Evolutionary conservation across 129 eudicot species (phyloP).

Genomic region (Calendula officinalis): DNA sequence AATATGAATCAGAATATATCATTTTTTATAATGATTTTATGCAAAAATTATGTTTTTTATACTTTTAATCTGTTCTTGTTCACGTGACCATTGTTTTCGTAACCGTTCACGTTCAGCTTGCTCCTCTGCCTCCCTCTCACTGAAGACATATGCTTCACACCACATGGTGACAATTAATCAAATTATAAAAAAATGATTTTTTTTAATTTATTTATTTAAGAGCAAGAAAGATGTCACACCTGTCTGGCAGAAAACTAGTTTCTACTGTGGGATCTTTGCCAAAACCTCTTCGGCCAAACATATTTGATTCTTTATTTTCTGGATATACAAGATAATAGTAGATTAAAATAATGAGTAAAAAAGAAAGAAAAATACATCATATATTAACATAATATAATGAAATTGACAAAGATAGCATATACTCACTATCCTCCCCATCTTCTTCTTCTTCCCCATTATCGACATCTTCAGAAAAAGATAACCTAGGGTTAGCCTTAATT

Average conservation of each 20-base stretch:
- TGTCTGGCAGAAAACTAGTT: conserved; percentile 94
- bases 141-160: conserved; percentile 79
- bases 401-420: neutral
- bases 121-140: conserved; percentile 99
- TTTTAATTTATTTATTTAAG: neutral
- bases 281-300: conserved; percentile 51
- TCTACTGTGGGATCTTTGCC: conserved; percentile 97
- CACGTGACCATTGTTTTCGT: conserved; percentile 81
- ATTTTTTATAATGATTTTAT: neutral
- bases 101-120: conserved; percentile 98
- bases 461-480: conserved; percentile 80
- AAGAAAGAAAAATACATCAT: neutral
- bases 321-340: conserved; percentile 12
- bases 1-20: conserved; percentile 1
- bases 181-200: conserved; percentile 16
- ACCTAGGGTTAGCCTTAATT: conserved; percentile 65
- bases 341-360: neutral
- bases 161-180: conserved; percentile 46
- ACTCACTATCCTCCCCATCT: conserved; percentile 61
- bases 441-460: conserved; percentile 65
- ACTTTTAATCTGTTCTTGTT: conserved; percentile 90
- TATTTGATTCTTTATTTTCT: conserved; percentile 53
- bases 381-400: too few species aligned
- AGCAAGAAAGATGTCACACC: conserved; percentile 47
- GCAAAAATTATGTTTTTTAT: conserved; percentile 1